Evolutionary conservation across 2,329 filamentous ascomycete species (phyloP).

Genomic region (Monilinia aucupariae): DNA sequence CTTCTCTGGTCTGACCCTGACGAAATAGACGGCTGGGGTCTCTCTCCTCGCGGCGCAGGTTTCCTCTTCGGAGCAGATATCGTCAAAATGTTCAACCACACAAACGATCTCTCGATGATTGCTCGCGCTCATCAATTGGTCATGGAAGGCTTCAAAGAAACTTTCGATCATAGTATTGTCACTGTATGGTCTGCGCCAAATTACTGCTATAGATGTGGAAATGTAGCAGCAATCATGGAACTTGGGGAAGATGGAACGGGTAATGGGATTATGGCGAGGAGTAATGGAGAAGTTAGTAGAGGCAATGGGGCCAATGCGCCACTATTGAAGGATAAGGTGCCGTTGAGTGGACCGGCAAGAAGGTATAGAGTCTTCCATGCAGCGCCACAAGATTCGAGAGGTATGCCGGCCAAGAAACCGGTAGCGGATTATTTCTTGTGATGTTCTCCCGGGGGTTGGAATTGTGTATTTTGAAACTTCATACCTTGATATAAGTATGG

Average conservation of each 20-base stretch:
- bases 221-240: constrained; percentile 92
- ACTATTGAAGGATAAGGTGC: constrained; percentile 47
- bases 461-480: neutral
- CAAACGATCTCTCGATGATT: constrained; percentile 86
- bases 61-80: constrained; percentile 96
- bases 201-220: constrained; percentile 88
- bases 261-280: constrained; percentile 42
- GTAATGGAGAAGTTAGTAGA: constrained; percentile 45
- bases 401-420: constrained; percentile 98
- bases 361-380: constrained; percentile 95
- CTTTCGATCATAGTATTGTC: constrained; percentile 94
- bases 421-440: constrained; percentile 92
- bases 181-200: constrained; percentile 99
- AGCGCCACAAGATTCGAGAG: constrained; percentile 88
- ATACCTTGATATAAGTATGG: too few relatives aligned
- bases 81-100: constrained; percentile 91
- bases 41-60: constrained; percentile 71
- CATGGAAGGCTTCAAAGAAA: constrained; percentile 99
- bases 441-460: neutral
- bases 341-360: constrained; percentile 68
- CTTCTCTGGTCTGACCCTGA: constrained; percentile 97
- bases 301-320: constrained; percentile 46
- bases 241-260: constrained; percentile 81
- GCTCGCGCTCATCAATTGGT: constrained; percentile 94
- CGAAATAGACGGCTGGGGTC: constrained; percentile 94